Evolutionary conservation across 2,329 filamentous ascomycete genomes (phyloP), one percentile per base, ranked within the genome.

Genomic region (Venturia nashicola): DNA sequence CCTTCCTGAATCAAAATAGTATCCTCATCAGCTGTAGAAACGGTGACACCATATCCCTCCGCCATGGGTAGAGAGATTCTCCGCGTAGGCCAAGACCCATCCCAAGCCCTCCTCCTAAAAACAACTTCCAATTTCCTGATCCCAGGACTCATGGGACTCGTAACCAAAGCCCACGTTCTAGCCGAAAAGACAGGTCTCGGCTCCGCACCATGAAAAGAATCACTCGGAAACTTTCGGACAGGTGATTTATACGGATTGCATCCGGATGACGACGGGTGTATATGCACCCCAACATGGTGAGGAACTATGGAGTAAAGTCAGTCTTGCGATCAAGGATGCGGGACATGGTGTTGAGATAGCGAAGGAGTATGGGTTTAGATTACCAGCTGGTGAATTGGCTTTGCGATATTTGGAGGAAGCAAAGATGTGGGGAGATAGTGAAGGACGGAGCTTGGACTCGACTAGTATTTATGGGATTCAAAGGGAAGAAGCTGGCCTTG

Each of bases 281-380:
- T n/a, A n/a, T n/a, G n/a, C n/a, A n/a, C n/a, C n/a, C n/a, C n/a
- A n/a, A n/a, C n/a, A n/a, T n/a, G n/a, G n/a, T n/a, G n/a, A n/a
- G n/a, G n/a, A n/a, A n/a, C n/a, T n/a, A n/a, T n/a, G n/a, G n/a
- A n/a, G n/a, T n/a, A n/a, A n/a, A n/a, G n/a, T n/a, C n/a, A n/a
- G n/a, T n/a, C n/a, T n/a, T n/a, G n/a, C n/a, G n/a, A 73, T 83
- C 8, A 82, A 83, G 65, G 81, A 83, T 67, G 80, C 82, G 0
- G 75, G 77, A 0, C 78, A 82, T 67, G 80, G 79, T 0, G 74
- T 82, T 14, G 70, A 70, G 6, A 74, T 76, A 36, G 81, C 79
- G 1, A 70, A 72, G 59, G 71, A 74, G 1, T 70, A 70, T 0
- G 79, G 78, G 0, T 67, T 76, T 27, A 72, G 67, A 20, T 66